Percentiles rank a stretch among this genome's conserved stretches.
phyloP scores from a whole-genome alignment of 2,329 filamentous ascomycete genomes.

The Cladosporium sp. region DNA sequence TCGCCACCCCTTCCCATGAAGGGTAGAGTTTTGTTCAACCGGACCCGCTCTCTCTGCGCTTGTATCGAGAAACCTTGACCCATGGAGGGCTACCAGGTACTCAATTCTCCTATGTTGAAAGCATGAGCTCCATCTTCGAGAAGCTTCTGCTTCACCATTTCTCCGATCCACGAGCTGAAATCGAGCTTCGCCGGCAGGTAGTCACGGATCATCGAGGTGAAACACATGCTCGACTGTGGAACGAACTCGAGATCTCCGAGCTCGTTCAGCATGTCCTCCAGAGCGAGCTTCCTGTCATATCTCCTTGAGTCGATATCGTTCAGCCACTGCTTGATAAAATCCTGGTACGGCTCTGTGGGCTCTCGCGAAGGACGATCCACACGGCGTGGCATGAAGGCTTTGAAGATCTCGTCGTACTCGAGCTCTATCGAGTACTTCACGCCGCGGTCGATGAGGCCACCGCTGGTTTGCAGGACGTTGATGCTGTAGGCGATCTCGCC shows the following conservation, averaged over 20 bases:
- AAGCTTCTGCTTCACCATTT: neutral
- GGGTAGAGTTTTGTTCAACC: too few species aligned
- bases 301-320: neutral
- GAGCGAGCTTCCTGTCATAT: neutral
- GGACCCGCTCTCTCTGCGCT: too few species aligned
- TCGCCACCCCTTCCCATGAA: too few species aligned
- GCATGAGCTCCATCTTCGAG: too few species aligned
- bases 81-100: too few species aligned
- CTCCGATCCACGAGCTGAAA: neutral
- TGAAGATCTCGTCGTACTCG: conserved; percentile 1
- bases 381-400: neutral
- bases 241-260: neutral
- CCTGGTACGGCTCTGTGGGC: neutral
- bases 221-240: neutral
- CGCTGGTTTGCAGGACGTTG: neutral
- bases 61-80: too few species aligned
- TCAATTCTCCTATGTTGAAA: too few species aligned
- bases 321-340: neutral
- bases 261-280: neutral
- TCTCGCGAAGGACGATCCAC: neutral
- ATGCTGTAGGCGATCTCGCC: neutral
- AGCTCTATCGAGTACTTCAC: too few species aligned
- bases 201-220: neutral
- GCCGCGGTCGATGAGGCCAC: neutral
- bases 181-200: neutral